These are phyloP conservation scores for Penicillium corylophilum DNA, from an alignment of 2,329 filamentous ascomycete genomes.

Conservation along the genomic window DNA sequence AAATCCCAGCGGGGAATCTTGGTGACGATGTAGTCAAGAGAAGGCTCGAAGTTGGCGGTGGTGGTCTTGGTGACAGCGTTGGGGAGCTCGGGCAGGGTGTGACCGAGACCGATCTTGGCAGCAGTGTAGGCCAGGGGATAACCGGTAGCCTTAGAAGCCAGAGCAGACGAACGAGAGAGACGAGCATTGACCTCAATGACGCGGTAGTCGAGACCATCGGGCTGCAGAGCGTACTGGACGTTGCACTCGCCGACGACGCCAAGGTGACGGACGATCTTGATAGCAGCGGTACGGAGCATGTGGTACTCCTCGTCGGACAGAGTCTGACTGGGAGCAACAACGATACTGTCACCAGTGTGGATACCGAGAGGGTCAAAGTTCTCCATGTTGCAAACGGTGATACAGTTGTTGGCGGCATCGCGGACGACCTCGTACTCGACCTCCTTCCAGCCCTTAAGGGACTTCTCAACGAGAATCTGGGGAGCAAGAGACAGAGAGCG, in stretches of 20 bases:
- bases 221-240: constrained; percentile 94
- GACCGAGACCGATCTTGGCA: constrained; percentile 95
- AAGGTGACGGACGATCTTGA: constrained; percentile 96
- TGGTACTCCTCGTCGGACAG: constrained; percentile 98
- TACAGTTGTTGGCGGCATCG: constrained; percentile 97
- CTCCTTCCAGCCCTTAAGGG: constrained; percentile 99
- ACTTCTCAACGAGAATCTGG: constrained; percentile 97
- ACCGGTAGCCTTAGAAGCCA: constrained; percentile 96
- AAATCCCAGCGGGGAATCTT: constrained; percentile 99
- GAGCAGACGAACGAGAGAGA: constrained; percentile 92
- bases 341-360: constrained; percentile 97
- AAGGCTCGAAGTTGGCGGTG: constrained; percentile 97
- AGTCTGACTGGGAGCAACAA: constrained; percentile 95
- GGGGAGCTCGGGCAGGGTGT: constrained; percentile 90
- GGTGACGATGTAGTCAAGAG: constrained; percentile 94
- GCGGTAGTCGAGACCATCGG: constrained; percentile 94
- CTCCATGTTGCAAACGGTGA: constrained; percentile 98
- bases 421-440: constrained; percentile 98
- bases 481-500: constrained; percentile 89
- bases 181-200: constrained; percentile 99
- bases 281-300: constrained; percentile 95
- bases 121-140: constrained; percentile 97
- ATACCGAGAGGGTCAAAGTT: constrained; percentile 98
- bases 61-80: constrained; percentile 99
- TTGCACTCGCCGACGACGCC: constrained; percentile 99